Conservation (phyloP, 2,329 filamentous ascomycete genomes). For the Colletotrichum tropicale region DNA sequence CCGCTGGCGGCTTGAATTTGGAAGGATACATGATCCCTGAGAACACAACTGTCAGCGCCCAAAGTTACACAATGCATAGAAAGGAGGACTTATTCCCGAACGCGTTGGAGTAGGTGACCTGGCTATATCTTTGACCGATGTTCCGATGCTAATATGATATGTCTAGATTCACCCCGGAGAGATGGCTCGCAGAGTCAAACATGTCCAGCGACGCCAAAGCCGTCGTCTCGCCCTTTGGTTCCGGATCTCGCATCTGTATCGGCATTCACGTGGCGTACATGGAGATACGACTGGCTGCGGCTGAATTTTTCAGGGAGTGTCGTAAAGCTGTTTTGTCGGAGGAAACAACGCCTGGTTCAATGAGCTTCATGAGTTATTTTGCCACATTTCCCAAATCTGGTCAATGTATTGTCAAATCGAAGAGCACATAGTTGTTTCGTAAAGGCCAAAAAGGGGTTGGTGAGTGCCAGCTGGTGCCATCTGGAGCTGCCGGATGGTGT, state of each 20-base stretch:
- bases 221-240: conserved; percentile 57
- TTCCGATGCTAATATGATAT: neutral
- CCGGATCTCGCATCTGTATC: conserved; percentile 54
- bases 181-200: neutral
- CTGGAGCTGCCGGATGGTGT: neutral
- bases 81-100: conserved; percentile 43
- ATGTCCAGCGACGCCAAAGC: conserved; percentile 45
- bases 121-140: neutral
- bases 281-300: conserved; percentile 56
- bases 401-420: neutral
- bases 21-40: conserved; percentile 42
- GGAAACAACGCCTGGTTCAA: neutral
- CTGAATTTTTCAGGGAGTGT: conserved; percentile 56
- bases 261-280: conserved; percentile 62
- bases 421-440: neutral
- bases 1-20: conserved; percentile 40
- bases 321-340: conserved; percentile 30
- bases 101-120: conserved; percentile 29
- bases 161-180: neutral
- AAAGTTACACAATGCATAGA: conserved; percentile 52
- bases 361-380: neutral
- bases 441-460: neutral
- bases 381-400: neutral
- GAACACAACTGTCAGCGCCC: conserved; percentile 42
- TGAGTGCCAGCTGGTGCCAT: neutral